phyloP scores from a whole-genome alignment of 805 yeast species.

The Saccharomycopsis sp. region DNA sequence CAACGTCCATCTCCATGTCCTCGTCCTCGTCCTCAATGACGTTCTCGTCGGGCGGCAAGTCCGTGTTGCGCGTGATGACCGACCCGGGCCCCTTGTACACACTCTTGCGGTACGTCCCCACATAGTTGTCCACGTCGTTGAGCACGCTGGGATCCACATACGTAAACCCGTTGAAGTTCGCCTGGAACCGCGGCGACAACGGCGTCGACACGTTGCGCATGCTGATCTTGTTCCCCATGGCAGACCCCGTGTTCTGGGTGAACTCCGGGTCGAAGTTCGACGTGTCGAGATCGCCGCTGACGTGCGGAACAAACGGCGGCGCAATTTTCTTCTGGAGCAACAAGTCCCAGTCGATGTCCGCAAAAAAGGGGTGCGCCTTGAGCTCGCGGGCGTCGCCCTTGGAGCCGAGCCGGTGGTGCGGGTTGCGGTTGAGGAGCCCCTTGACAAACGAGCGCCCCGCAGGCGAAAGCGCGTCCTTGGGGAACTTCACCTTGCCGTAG shows the following conservation, averaged over 20 bases:
- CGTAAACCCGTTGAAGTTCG: slow-evolving; percentile 93
- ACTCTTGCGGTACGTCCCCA: slow-evolving; percentile 29
- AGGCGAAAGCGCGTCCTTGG: slow-evolving; percentile 86
- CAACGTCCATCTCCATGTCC: slow-evolving; percentile 27
- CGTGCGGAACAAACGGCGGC: slow-evolving; percentile 95
- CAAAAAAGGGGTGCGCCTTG: slow-evolving; percentile 85
- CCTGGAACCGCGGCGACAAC: slow-evolving; percentile 89
- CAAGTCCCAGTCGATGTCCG: slow-evolving; percentile 85
- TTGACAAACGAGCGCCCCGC: slow-evolving; percentile 96
- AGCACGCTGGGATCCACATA: slow-evolving; percentile 90
- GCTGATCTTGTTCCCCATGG: slow-evolving; percentile 33
- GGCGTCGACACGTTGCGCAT: slow-evolving; percentile 45
- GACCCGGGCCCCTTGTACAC: slow-evolving; percentile 53
- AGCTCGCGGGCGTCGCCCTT: slow-evolving; percentile 87
- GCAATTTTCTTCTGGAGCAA: slow-evolving; percentile 75
- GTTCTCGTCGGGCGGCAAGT: slow-evolving; percentile 76
- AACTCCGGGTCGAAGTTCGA: slow-evolving; percentile 98
- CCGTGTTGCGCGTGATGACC: slow-evolving; percentile 53
- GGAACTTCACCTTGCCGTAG: slow-evolving; percentile 95
- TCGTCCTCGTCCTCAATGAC: slow-evolving; percentile 59
- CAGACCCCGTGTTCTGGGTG: slow-evolving; percentile 84
- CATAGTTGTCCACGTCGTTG: slow-evolving; percentile 63
- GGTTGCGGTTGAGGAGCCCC: slow-evolving; percentile 91
- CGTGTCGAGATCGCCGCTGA: slow-evolving; percentile 85
- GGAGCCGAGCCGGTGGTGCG: slow-evolving; percentile 91